Base-by-base conservation (phyloP, 2,329 filamentous ascomycete species). In the Fusarium setosum region DNA sequence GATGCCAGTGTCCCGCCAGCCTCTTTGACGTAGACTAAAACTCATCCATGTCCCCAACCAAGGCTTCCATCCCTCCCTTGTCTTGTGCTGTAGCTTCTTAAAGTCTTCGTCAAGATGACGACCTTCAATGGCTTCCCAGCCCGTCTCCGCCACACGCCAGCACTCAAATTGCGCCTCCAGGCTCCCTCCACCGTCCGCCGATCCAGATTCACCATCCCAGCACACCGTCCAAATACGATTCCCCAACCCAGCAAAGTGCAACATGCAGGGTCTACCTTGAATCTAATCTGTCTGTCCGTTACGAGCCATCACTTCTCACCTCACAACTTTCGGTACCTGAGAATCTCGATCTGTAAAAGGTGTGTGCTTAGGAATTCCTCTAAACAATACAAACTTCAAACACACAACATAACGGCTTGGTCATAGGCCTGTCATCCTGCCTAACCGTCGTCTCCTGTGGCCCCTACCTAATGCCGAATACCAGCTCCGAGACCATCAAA, bases 401-500 rank as follows among this genome's bases (percentile, higher is more conserved):
- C 35, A 35, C 31, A 37, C 38, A 42, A 45, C 21, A 34, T 11
- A 13, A 47, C 29, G 31, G 20, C 45, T 60, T 65, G 67, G 58
- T 66, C 48, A 38, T 45, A 12, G 54, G 26, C 52, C 52, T 56
- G 20, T 53, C 11, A 58, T 26, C 41, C 60, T 45, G 44, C 24
- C 45, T 26, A 45, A 34, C 50, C 55, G 41, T 40, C 38, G 47
- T 37, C 18, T 23, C 34, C n/a, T n/a, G 24, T 24, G 31, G 26
- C 48, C 20, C 20, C 31, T 61, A 53, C 18, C 29, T 56, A 42
- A n/a, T n/a, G n/a, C n/a, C n/a, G n/a, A 56, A 62, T 58, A 62
- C 62, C 60, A 58, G 61, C 48, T 63, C 48, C 58, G 44, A 63
- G 50, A 45, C n/a, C n/a, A 66, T 69, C 61, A 53, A 55, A 58